A percentile compares a stretch with the other conserved stretches of the same genome.
These are phyloP conservation scores for Globisporangium echinulatum DNA, from an alignment of 352 stramenopile genomes.

Conservation along the genomic window DNA sequence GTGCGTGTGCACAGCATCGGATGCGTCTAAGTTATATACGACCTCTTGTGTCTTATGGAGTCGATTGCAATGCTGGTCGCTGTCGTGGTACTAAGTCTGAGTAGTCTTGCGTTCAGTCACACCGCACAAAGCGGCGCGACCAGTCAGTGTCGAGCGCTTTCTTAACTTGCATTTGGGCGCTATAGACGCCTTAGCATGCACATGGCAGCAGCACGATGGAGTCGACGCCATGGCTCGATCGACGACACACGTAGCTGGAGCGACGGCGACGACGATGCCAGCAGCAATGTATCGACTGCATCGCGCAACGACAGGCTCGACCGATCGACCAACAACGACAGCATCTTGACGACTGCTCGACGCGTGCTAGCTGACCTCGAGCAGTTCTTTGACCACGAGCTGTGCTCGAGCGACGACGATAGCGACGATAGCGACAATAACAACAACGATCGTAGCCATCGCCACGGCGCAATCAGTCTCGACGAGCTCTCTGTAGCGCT, in stretches of 20 bases:
- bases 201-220: neutral
- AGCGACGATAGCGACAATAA: slow-evolving; percentile 2
- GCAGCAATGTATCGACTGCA: neutral
- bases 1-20: too few relatives aligned
- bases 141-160: neutral
- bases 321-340: neutral
- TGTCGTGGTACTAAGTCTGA: too few relatives aligned
- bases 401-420: slow-evolving; percentile 5
- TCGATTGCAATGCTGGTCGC: too few relatives aligned
- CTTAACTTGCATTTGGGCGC: neutral
- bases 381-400: slow-evolving; percentile 25
- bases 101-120: too few relatives aligned
- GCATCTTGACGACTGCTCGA: slow-evolving; percentile 18
- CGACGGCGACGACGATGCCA: too few relatives aligned
- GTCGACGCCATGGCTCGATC: neutral
- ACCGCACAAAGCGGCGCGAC: neutral
- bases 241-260: neutral
- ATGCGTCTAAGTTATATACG: neutral
- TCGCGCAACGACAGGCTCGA: neutral
- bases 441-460: slow-evolving; percentile 4
- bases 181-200: neutral
- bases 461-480: slow-evolving; percentile 21
- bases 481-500: slow-evolving; percentile 49
- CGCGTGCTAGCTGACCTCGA: slow-evolving; percentile 47
- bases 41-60: neutral